phyloP scores from a whole-genome alignment of 495 filamentous ascomycete genomes.

The Podospora appendiculata region DNA sequence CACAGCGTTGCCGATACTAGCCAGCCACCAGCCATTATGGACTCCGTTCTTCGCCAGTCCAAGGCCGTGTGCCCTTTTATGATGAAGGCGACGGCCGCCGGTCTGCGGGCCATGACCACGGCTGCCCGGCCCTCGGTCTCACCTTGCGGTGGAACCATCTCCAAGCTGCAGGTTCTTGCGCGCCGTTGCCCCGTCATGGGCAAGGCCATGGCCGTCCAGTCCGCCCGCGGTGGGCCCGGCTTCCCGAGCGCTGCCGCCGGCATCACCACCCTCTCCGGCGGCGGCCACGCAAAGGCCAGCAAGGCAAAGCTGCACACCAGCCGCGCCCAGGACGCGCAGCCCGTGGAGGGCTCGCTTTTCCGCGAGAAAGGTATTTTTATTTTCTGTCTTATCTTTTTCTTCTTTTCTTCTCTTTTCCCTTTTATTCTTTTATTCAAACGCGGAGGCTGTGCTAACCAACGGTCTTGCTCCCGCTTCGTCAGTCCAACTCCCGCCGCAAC shows the following conservation, averaged over 20 bases:
- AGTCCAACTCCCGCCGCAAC: constrained; percentile 33
- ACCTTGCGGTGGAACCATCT: constrained; percentile 85
- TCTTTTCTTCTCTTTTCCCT: no score
- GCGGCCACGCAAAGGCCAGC: constrained; percentile 34
- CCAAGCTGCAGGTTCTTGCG: constrained; percentile 89
- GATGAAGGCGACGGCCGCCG: constrained; percentile 83
- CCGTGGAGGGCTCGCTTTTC: constrained; percentile 57
- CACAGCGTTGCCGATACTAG: no score
- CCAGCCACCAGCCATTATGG: constrained; percentile 60
- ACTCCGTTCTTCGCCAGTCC: constrained; percentile 87
- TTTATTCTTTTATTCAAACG: background rate
- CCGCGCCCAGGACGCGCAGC: constrained; percentile 59
- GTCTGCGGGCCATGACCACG: constrained; percentile 83
- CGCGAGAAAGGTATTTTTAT: constrained; percentile 48
- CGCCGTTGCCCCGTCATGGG: constrained; percentile 98
- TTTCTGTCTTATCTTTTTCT: no score
- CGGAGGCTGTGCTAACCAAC: constrained; percentile 1
- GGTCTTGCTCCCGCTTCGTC: constrained; percentile 9
- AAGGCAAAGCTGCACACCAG: constrained; percentile 79
- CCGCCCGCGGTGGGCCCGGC: constrained; percentile 39
- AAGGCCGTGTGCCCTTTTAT: constrained; percentile 95
- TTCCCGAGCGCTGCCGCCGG: constrained; percentile 34
- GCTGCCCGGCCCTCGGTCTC: constrained; percentile 60
- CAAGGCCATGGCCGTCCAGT: constrained; percentile 89
- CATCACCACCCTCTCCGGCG: constrained; percentile 34